Evolutionary conservation across 1,284 basidiomycete species (phyloP).

Genomic region (Retiboletus fuscus): DNA sequence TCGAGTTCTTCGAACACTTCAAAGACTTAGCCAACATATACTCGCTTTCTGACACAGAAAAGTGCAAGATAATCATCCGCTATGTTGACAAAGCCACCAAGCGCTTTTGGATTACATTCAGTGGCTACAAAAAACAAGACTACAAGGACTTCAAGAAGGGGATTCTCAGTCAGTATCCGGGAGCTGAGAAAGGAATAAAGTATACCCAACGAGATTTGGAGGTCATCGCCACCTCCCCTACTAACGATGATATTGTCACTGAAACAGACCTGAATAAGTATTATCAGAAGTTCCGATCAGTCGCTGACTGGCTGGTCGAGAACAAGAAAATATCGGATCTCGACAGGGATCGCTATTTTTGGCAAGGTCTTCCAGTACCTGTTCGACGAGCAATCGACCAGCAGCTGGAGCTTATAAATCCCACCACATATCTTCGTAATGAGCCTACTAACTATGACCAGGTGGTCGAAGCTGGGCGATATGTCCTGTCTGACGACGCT

Average conservation of each 20-base stretch:
- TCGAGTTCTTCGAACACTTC: slow-evolving; percentile 26
- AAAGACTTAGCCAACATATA: slow-evolving; percentile 8
- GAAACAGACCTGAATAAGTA: slow-evolving; percentile 23
- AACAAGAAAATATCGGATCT: slow-evolving; percentile 21
- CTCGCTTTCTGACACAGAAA: slow-evolving; percentile 9
- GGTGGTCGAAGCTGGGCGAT: background rate
- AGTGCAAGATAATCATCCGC: slow-evolving; percentile 22
- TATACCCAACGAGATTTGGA: slow-evolving; percentile 18
- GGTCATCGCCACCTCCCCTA: background rate
- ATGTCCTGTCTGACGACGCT: background rate
- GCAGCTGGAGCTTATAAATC: no score
- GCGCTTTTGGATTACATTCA: slow-evolving; percentile 24
- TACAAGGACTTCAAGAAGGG: slow-evolving; percentile 13
- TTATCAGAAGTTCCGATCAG: slow-evolving; percentile 9
- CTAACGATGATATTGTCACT: slow-evolving; percentile 16
- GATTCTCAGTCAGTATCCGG: slow-evolving; percentile 17
- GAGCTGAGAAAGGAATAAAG: slow-evolving; percentile 4
- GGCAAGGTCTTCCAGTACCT: background rate
- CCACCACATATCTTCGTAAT: no score
- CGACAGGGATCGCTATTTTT: slow-evolving; percentile 2
- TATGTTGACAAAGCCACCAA: slow-evolving; percentile 24
- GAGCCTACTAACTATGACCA: background rate
- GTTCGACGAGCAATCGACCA: background rate
- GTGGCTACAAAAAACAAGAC: no score
- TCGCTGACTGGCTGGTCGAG: slow-evolving; percentile 25